A percentile compares a stretch with the other conserved stretches of the same genome.
Conservation (phyloP, 1,284 basidiomycete genomes). For the Ustilago trichophora region DNA sequence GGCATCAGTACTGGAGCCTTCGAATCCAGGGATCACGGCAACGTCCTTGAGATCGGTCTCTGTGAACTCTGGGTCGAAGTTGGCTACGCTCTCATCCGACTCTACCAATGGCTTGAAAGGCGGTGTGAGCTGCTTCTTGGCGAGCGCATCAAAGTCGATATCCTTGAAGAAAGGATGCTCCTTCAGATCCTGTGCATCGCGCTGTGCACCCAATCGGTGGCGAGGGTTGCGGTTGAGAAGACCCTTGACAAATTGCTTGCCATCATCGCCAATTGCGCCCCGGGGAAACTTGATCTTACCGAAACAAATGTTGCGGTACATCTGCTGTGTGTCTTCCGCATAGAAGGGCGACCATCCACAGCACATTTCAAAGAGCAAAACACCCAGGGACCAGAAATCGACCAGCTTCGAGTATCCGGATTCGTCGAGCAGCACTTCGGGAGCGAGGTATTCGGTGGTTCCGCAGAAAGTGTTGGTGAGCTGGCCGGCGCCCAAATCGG, state of each 20-base stretch:
- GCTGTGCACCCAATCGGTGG: slow-evolving; percentile 90
- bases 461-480: slow-evolving; percentile 98
- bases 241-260: slow-evolving; percentile 99
- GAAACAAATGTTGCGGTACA: slow-evolving; percentile 98
- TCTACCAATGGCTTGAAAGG: slow-evolving; percentile 98
- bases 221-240: slow-evolving; percentile 97
- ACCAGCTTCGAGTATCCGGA: slow-evolving; percentile 98
- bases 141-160: slow-evolving; percentile 73
- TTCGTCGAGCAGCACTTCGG: slow-evolving; percentile 97
- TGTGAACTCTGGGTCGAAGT: slow-evolving; percentile 99
- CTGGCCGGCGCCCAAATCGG: slow-evolving; percentile 90
- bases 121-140: slow-evolving; percentile 89
- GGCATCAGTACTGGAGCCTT: slow-evolving; percentile 43
- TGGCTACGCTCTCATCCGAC: slow-evolving; percentile 95
- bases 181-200: slow-evolving; percentile 92
- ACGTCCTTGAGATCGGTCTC: slow-evolving; percentile 75
- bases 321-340: slow-evolving; percentile 98
- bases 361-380: slow-evolving; percentile 78
- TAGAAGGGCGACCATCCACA: slow-evolving; percentile 99
- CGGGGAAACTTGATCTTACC: slow-evolving; percentile 99
- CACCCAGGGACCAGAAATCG: slow-evolving; percentile 95
- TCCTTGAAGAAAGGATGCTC: slow-evolving; percentile 93
- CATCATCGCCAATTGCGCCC: slow-evolving; percentile 95
- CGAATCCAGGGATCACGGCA: slow-evolving; percentile 58
- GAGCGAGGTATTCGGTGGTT: slow-evolving; percentile 87